These are phyloP conservation scores for Phialophora verrucosa DNA, from an alignment of 2,329 filamentous ascomycete genomes.

Conservation along the genomic window DNA sequence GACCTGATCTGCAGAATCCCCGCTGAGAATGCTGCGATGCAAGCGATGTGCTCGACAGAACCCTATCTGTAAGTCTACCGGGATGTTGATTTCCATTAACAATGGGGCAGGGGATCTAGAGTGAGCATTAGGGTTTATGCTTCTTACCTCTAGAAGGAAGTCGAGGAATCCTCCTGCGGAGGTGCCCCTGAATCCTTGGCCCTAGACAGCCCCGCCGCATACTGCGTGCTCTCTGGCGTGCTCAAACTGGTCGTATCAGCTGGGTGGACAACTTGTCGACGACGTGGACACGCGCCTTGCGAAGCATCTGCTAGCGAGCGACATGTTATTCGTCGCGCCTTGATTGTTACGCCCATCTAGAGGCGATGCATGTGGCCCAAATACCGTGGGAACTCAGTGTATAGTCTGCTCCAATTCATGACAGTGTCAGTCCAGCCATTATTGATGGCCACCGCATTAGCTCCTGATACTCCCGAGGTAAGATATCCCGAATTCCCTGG, in stretches of 20 bases:
- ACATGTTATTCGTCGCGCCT: not conserved
- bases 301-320: not conserved
- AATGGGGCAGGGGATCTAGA: not conserved
- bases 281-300: not conserved
- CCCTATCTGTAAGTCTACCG: not conserved
- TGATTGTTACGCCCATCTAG: not conserved
- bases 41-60: not conserved
- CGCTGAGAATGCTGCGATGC: not conserved
- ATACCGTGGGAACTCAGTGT: not conserved
- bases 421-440: not conserved
- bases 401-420: not conserved
- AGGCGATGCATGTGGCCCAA: not conserved
- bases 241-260: not conserved
- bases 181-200: not conserved
- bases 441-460: slow-evolving; percentile 10
- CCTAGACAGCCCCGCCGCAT: not conserved
- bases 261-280: not conserved
- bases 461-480: not conserved
- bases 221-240: not conserved
- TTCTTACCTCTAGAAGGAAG: not conserved
- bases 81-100: not conserved
- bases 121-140: not conserved
- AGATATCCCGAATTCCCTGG: not conserved
- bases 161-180: not conserved
- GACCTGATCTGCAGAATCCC: not conserved